These are phyloP conservation scores for Apium graveolens DNA, from an alignment of 129 eudicot genomes.

Conservation along the genomic window DNA sequence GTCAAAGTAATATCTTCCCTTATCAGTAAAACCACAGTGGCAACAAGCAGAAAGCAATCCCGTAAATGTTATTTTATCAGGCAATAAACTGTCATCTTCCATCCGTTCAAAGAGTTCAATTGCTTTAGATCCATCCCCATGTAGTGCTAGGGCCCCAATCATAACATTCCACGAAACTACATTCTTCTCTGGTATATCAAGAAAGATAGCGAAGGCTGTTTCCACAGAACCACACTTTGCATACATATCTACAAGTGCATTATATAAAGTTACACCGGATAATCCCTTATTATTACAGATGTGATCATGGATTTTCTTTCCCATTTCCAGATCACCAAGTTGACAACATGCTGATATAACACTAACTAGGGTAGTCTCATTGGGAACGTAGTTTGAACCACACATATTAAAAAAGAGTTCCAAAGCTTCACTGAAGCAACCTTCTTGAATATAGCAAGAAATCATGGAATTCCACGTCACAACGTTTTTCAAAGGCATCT, in stretches of 20 bases:
- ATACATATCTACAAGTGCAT: constrained; percentile 36
- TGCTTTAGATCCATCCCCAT: constrained; percentile 25
- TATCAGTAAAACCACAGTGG: constrained; percentile 26
- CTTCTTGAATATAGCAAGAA: constrained; percentile 26
- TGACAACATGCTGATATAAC: constrained; percentile 32
- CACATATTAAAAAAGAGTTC: constrained; percentile 22
- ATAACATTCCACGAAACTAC: constrained; percentile 29
- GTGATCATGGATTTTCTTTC: constrained; percentile 21
- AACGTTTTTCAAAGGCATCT: constrained; percentile 30
- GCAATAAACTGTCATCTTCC: constrained; percentile 18
- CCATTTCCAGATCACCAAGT: constrained; percentile 26
- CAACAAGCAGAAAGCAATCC: constrained; percentile 35
- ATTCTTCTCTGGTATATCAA: constrained; percentile 30
- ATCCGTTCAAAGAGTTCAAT: constrained; percentile 27
- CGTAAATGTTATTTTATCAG: constrained; percentile 28
- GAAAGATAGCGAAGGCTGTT: constrained; percentile 21
- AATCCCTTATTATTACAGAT: not conserved
- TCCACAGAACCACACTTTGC: constrained; percentile 35
- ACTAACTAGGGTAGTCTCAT: constrained; percentile 24
- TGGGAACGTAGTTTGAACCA: constrained; percentile 17
- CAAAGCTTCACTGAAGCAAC: constrained; percentile 22
- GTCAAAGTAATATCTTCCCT: constrained; percentile 19
- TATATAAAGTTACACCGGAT: constrained; percentile 15
- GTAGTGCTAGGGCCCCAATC: constrained; percentile 25
- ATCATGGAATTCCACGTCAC: constrained; percentile 40